Evolutionary conservation across 2,329 filamentous ascomycete genomes (phyloP).

Genomic region (Neofusicoccum kwambonambiense): DNA sequence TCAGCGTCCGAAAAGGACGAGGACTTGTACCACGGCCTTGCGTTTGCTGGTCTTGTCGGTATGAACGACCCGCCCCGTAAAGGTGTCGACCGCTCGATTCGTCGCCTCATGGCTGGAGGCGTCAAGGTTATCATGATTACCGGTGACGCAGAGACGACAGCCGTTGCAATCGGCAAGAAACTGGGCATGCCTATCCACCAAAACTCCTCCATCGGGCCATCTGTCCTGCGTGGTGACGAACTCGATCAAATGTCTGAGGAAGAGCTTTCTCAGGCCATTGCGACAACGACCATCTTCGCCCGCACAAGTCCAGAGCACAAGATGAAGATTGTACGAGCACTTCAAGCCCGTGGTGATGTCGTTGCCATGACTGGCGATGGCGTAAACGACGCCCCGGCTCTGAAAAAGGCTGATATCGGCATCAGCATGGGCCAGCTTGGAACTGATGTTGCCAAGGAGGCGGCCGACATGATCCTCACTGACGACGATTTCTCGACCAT

Average conservation of each 20-base stretch:
- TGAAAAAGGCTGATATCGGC: constrained; percentile 97
- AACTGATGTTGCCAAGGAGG: constrained; percentile 96
- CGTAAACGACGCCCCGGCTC: constrained; percentile 92
- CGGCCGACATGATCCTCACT: constrained; percentile 88
- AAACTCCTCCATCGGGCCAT: constrained; percentile 57
- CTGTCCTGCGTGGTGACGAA: constrained; percentile 84
- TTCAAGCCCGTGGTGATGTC: constrained; percentile 90
- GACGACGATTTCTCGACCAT: constrained; percentile 92
- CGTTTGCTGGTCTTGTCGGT: constrained; percentile 88
- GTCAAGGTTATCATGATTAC: constrained; percentile 99
- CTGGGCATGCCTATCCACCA: constrained; percentile 85
- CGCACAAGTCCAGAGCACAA: constrained; percentile 97
- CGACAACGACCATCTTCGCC: constrained; percentile 89
- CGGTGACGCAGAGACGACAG: constrained; percentile 91
- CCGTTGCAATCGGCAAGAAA: constrained; percentile 88
- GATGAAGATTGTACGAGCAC: constrained; percentile 89
- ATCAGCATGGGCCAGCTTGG: constrained; percentile 95
- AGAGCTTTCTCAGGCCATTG: constrained; percentile 80
- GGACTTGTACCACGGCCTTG: constrained; percentile 76
- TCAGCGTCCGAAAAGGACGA: constrained; percentile 43
- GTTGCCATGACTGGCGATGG: constrained; percentile 99
- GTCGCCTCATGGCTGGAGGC: constrained; percentile 85
- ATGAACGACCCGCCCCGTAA: constrained; percentile 96
- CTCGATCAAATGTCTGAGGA: constrained; percentile 88
- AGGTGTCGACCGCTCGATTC: constrained; percentile 84